Percentiles rank a stretch among this genome's conserved stretches.
Evolutionary conservation across 1,284 basidiomycete genomes (phyloP).

Genomic region (Fomitopsis schrenkii): DNA sequence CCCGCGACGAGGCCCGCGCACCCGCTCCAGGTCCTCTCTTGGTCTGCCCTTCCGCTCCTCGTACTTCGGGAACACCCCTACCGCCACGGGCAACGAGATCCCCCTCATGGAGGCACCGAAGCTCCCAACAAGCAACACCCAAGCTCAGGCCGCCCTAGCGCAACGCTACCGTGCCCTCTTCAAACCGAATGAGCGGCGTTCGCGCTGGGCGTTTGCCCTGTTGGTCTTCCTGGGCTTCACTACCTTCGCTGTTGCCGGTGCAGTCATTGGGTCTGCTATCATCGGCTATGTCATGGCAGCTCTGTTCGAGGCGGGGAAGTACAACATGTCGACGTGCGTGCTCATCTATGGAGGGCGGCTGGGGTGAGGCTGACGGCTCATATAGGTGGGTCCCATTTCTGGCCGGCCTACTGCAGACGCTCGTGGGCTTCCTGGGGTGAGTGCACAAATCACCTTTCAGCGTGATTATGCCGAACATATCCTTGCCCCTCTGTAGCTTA

Average conservation of each 20-base stretch:
- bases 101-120: conserved; percentile 4
- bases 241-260: conserved; percentile 52
- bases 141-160: conserved; percentile 2
- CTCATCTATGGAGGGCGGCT: background rate
- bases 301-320: conserved; percentile 63
- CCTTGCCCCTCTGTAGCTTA: conserved; percentile 29
- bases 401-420: conserved; percentile 66
- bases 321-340: conserved; percentile 78
- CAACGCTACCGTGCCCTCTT: conserved; percentile 15
- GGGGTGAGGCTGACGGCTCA: conserved; percentile 4
- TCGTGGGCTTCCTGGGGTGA: conserved; percentile 65
- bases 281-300: conserved; percentile 70
- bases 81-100: conserved; percentile 8
- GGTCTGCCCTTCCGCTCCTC: conserved; percentile 8
- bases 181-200: conserved; percentile 47
- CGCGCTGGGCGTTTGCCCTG: conserved; percentile 58
- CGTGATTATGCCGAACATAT: background rate
- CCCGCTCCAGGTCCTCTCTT: conserved; percentile 10
- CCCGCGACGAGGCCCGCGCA: conserved; percentile 1
- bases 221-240: conserved; percentile 63
- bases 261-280: conserved; percentile 67
- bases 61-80: conserved; percentile 13
- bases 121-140: background rate
- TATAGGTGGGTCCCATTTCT: conserved; percentile 79
- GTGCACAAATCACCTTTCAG: conserved; percentile 11